Conservation (phyloP, 371 early-diverging fungal species). For the Apophysomyces variabilis region DNA sequence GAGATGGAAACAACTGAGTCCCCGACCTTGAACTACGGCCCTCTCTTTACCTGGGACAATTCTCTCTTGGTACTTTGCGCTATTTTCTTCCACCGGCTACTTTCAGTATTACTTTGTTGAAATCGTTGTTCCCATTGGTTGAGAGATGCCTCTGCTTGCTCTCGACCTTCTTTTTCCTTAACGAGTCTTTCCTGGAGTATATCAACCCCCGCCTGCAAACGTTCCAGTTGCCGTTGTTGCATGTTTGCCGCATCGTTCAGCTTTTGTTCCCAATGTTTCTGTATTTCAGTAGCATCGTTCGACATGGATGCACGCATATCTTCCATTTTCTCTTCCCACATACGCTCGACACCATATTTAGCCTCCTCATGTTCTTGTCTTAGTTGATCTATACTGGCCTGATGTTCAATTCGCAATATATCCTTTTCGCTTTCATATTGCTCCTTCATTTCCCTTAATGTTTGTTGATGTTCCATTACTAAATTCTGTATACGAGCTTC, state of each 20-base stretch:
- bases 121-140: background rate
- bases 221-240: conserved; percentile 14
- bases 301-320: conserved; percentile 42
- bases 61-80: background rate
- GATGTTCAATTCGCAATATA: conserved; percentile 32
- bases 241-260: conserved; percentile 23
- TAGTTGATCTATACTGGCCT: conserved; percentile 23
- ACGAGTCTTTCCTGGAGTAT: conserved; percentile 44
- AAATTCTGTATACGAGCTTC: conserved; percentile 39
- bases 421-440: conserved; percentile 28
- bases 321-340: conserved; percentile 38
- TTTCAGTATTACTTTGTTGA: background rate
- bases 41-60: background rate
- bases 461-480: conserved; percentile 30
- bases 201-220: conserved; percentile 37
- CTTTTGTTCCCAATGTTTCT: conserved; percentile 41
- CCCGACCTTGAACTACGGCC: background rate
- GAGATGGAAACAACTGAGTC: background rate
- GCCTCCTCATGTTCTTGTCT: conserved; percentile 15
- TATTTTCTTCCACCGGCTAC: background rate
- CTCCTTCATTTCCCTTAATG: conserved; percentile 25
- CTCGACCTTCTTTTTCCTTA: conserved; percentile 37
- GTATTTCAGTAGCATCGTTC: conserved; percentile 38
- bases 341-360: conserved; percentile 6
- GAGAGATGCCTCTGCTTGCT: conserved; percentile 18